Percentiles rank a stretch among this genome's conserved stretches.
phyloP scores from a whole-genome alignment of 75 land plant species.

The Cryptomeria japonica region DNA sequence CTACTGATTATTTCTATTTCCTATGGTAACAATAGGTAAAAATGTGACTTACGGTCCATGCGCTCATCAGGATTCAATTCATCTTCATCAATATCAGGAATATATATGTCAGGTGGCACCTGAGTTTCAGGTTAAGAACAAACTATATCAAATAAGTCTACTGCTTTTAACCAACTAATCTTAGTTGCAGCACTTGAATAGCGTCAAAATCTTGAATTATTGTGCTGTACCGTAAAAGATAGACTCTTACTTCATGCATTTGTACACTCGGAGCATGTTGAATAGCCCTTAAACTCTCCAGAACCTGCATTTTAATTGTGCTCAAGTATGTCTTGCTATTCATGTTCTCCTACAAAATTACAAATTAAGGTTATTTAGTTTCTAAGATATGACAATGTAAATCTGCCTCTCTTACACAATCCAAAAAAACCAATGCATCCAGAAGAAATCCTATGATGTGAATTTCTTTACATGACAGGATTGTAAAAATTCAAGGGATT shows the following conservation, averaged over 20 bases:
- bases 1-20: neutral
- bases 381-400: neutral
- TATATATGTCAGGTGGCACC: conserved; percentile 98
- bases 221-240: neutral
- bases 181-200: neutral
- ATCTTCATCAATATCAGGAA: conserved; percentile 98
- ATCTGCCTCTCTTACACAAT: neutral
- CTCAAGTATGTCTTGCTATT: conserved; percentile 91
- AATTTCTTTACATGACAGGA: conserved; percentile 2
- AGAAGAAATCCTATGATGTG: neutral
- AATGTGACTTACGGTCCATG: conserved; percentile 76
- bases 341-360: conserved; percentile 76
- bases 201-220: conserved; percentile 1
- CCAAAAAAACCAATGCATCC: neutral
- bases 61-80: conserved; percentile 91
- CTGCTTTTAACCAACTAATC: neutral
- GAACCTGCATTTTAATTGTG: conserved; percentile 82
- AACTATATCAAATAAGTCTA: neutral
- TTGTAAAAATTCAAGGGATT: neutral
- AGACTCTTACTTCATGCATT: conserved; percentile 86
- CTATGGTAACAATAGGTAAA: neutral
- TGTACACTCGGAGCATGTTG: conserved; percentile 98
- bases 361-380: neutral
- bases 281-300: conserved; percentile 83
- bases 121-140: conserved; percentile 26